Evolutionary conservation across 768 basidiomycete genomes (phyloP).

Genomic region (Thelephora ganbajun): DNA sequence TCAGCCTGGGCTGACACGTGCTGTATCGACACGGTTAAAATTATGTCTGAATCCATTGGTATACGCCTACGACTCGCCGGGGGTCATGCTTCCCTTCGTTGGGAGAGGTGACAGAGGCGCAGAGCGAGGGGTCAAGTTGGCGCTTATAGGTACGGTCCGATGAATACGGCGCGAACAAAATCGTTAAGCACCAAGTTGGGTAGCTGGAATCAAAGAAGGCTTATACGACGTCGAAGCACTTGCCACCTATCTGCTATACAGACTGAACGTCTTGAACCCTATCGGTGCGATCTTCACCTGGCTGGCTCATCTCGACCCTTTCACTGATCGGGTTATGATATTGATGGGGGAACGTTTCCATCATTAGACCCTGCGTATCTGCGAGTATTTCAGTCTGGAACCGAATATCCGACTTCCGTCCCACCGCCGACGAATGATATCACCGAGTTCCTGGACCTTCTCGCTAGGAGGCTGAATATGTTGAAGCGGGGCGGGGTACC

Average conservation of each 20-base stretch:
- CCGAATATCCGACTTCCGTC: constrained; percentile 6
- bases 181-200: constrained; percentile 1
- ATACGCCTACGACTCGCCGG: constrained; percentile 93
- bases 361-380: constrained; percentile 56
- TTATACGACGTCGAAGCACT: constrained; percentile 77
- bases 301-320: neutral
- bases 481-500: constrained; percentile 60
- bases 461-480: constrained; percentile 74
- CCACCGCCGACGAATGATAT: constrained; percentile 43
- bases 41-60: constrained; percentile 68
- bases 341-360: too few species aligned
- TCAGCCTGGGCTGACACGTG: constrained; percentile 81
- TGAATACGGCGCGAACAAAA: neutral
- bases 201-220: constrained; percentile 91
- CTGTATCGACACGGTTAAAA: constrained; percentile 80
- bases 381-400: constrained; percentile 37
- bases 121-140: constrained; percentile 86
- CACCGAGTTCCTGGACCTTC: constrained; percentile 46
- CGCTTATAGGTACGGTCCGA: constrained; percentile 56
- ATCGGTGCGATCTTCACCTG: constrained; percentile 32
- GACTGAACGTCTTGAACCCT: constrained; percentile 68
- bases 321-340: neutral
- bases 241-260: constrained; percentile 76
- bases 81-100: constrained; percentile 92
- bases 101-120: constrained; percentile 76